These are phyloP conservation scores for Marasmius tenuissimus DNA, from an alignment of 1,284 basidiomycete genomes.

Conservation along the genomic window DNA sequence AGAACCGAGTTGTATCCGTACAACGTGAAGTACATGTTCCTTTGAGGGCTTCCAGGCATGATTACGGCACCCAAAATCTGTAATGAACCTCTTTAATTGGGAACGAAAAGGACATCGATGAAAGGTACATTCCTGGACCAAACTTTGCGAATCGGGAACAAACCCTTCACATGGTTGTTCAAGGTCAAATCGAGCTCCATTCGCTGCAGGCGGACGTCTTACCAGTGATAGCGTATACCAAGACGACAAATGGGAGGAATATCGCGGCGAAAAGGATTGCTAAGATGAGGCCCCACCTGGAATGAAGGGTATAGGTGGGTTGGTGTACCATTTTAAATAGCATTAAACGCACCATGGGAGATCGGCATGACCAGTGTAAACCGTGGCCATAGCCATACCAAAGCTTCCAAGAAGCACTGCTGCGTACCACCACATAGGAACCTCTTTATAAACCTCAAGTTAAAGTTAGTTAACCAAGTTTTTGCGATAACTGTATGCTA, in stretches of 20 bases:
- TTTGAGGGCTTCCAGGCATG: constrained; percentile 39
- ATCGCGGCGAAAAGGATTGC: constrained; percentile 47
- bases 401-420: constrained; percentile 42
- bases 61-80: constrained; percentile 39
- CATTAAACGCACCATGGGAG: constrained; percentile 15
- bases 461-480: background rate
- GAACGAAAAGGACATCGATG: background rate
- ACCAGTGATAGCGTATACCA: constrained; percentile 16
- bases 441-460: constrained; percentile 45
- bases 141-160: constrained; percentile 30
- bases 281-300: constrained; percentile 43
- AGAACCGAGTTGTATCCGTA: constrained; percentile 48
- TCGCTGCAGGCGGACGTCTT: background rate
- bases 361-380: constrained; percentile 47
- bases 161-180: constrained; percentile 21
- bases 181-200: background rate
- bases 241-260: constrained; percentile 45
- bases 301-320: constrained; percentile 1
- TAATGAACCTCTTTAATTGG: constrained; percentile 1
- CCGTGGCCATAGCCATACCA: constrained; percentile 48
- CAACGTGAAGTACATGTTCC: constrained; percentile 56
- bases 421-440: constrained; percentile 65
- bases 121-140: constrained; percentile 31
- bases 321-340: background rate
- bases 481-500: constrained; percentile 11